Evolutionary conservation across 148 eudicot genomes (phyloP), one percentile per base, ranked within the genome.

Genomic region (Hydrangea macrophylla): DNA sequence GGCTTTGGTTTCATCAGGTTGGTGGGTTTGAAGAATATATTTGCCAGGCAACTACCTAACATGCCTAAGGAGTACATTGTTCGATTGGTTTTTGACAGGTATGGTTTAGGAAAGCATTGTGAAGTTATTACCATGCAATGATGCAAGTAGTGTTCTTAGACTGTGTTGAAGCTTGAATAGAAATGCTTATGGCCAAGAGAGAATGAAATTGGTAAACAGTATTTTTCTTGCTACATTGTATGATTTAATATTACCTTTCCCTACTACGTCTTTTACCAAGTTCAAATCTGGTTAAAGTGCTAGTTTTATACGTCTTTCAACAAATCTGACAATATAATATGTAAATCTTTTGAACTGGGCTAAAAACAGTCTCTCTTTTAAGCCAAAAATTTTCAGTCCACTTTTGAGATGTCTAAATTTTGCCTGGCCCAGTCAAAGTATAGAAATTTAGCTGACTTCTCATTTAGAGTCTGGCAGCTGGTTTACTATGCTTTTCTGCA

Each of bases 21-120:
- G 64, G 87, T 94, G 66, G 99, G 97, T 69, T 74, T 94, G 80
- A 94, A 94, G 82, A 94, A 94, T 80, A 94, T 94, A 69, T 94
- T 94, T 91, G 92, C 85, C 28, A 84, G 87, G 71, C 99, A 94
- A 77, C 85, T 94, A 67, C 99, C 99, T 35, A 94, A 94, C 76
- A 94, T 94, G 99, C 99, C 99, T 26, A 94, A 85, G 80, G 99
- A 94, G 77, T 94, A 94, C 78, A 94, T 94, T 70, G 99, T 94
- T 68, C 99, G 99, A 61, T 92, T 94, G 60, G 80, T 94, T 55
- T 88, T 94, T 97, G 99, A 94, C 85, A 89, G 99, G 99, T 90
- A 73, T 71, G 48, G 50, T 60, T 60, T 45, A 30, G 50, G 44
- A 48, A 39, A 22, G 33, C 28, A 23, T 65, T 15, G 15, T 66